phyloP scores from a whole-genome alignment of 768 basidiomycete species.

The Rhizopogon vinicolor region DNA sequence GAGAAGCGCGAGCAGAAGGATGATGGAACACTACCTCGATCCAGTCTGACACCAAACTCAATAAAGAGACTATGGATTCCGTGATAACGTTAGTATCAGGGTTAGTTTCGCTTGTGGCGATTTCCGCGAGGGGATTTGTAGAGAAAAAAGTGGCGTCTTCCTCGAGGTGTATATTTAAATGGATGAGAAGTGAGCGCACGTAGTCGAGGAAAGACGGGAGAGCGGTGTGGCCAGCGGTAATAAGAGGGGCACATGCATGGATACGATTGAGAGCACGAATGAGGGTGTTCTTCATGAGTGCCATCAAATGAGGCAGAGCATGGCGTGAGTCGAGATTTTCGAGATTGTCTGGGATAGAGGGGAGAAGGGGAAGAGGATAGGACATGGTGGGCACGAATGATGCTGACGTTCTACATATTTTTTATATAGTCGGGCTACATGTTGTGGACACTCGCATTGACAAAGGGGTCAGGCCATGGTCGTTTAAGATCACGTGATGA shows the following conservation, averaged over 20 bases:
- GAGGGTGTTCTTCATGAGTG: conserved; percentile 7
- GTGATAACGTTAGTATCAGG: not conserved
- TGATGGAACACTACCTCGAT: not conserved
- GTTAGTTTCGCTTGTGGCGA: not conserved
- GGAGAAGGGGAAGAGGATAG: conserved; percentile 4
- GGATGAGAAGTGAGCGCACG: not conserved
- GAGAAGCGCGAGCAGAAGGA: not conserved
- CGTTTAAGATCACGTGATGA: conserved; percentile 21
- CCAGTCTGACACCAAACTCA: not conserved
- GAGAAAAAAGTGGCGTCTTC: conserved; percentile 1
- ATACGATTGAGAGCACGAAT: conserved; percentile 5
- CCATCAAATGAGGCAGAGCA: conserved; percentile 4
- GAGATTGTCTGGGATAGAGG: conserved; percentile 3
- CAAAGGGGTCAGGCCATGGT: no score
- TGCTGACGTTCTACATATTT: not conserved
- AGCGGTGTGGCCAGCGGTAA: not conserved
- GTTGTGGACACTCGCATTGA: not conserved
- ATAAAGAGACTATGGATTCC: not conserved
- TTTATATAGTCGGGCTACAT: not conserved
- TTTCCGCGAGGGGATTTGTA: not conserved
- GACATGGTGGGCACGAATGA: not conserved
- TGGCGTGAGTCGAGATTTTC: not conserved
- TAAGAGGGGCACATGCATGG: conserved; percentile 1
- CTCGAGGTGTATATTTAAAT: not conserved
- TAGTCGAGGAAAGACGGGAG: conserved; percentile 3